A percentile compares a stretch with the other conserved stretches of the same genome.
Conservation (phyloP, 768 basidiomycete genomes). For the Candolleomyces eurysporus region DNA sequence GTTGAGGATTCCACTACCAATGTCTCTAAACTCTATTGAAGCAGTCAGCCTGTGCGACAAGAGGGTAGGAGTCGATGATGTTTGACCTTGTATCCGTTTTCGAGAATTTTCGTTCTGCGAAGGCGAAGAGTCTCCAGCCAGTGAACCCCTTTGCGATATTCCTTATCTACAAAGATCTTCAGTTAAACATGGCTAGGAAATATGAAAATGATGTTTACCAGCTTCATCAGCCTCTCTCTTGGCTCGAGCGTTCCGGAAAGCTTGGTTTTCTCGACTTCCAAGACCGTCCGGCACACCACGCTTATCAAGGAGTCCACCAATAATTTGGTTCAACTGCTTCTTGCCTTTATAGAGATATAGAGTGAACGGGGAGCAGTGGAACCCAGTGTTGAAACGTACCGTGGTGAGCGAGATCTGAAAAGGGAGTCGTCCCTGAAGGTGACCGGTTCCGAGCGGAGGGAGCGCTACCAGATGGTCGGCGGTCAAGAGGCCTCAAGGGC, state of each 20-base stretch:
- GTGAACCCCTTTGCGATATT: constrained; percentile 86
- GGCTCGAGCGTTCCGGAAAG: constrained; percentile 73
- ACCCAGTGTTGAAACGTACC: constrained; percentile 29
- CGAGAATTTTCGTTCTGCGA: constrained; percentile 75
- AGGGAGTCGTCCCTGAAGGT: constrained; percentile 76
- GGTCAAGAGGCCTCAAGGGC: constrained; percentile 71
- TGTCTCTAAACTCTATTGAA: constrained; percentile 70
- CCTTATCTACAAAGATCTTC: constrained; percentile 58
- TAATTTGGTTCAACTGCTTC: constrained; percentile 82
- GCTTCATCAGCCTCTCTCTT: constrained; percentile 93
- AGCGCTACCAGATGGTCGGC: constrained; percentile 64
- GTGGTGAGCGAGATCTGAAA: constrained; percentile 87
- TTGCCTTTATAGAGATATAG: constrained; percentile 51
- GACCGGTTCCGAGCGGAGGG: constrained; percentile 63
- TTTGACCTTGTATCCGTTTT: constrained; percentile 75
- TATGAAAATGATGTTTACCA: constrained; percentile 41
- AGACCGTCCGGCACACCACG: constrained; percentile 62
- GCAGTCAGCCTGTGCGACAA: not conserved
- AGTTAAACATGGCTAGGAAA: not conserved
- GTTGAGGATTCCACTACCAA: constrained; percentile 74
- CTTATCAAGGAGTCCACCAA: constrained; percentile 76
- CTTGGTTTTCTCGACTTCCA: constrained; percentile 59
- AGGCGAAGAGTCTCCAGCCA: constrained; percentile 91
- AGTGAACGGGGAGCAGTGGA: constrained; percentile 6
- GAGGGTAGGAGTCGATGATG: not conserved